Conservation (phyloP, 2,329 filamentous ascomycete genomes). For the Diplodia corticola region DNA sequence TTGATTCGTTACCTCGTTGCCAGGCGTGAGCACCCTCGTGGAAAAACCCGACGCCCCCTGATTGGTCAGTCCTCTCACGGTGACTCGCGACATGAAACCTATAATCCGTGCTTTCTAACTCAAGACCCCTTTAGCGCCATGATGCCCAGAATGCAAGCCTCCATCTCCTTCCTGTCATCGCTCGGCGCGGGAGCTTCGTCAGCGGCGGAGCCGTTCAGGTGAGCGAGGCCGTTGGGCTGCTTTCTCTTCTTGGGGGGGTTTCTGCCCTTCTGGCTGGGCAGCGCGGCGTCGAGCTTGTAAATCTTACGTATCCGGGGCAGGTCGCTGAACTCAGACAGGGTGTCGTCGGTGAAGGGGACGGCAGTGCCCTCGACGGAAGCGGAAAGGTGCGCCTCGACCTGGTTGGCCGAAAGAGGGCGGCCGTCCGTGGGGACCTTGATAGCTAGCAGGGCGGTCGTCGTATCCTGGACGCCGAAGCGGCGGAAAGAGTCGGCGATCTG, state of each 20-base stretch:
- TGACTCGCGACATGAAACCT: not conserved
- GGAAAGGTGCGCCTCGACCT: slow-evolving; percentile 61
- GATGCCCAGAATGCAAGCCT: slow-evolving; percentile 68
- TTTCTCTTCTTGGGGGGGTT: slow-evolving; percentile 37
- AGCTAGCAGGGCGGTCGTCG: slow-evolving; percentile 71
- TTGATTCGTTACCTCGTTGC: not conserved
- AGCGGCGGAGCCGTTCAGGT: not conserved
- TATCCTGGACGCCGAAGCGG: slow-evolving; percentile 75
- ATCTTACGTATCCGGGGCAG: slow-evolving; percentile 56
- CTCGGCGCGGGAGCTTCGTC: slow-evolving; percentile 42
- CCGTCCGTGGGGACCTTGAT: slow-evolving; percentile 68
- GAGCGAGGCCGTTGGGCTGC: slow-evolving; percentile 26
- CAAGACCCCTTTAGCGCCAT: slow-evolving; percentile 73
- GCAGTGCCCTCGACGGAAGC: slow-evolving; percentile 62
- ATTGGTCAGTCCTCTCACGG: not conserved
- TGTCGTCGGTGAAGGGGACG: slow-evolving; percentile 62
- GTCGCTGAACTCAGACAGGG: slow-evolving; percentile 50
- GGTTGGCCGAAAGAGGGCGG: slow-evolving; percentile 46
- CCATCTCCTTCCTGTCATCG: slow-evolving; percentile 57
- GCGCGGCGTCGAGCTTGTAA: slow-evolving; percentile 74
- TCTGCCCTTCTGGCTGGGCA: slow-evolving; percentile 32
- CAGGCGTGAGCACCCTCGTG: not conserved
- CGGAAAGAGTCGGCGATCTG: slow-evolving; percentile 92
- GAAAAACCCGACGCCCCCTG: not conserved
- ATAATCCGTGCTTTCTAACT: slow-evolving; percentile 23